Percentiles rank a stretch among this genome's conserved stretches.
Evolutionary conservation across 176 grass and related monocot species (phyloP).

Genomic region (Thalia dealbata): DNA sequence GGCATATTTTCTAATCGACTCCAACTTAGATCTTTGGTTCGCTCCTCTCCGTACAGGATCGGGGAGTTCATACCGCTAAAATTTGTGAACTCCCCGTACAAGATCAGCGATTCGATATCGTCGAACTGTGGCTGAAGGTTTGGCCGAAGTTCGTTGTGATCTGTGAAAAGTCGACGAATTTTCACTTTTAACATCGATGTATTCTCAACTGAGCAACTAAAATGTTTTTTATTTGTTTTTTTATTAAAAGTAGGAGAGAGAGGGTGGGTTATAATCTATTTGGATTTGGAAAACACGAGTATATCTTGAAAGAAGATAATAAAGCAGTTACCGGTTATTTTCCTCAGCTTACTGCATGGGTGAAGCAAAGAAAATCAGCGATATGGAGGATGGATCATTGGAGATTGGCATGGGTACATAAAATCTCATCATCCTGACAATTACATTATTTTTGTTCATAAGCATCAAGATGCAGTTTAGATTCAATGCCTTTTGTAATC

Average conservation of each 20-base stretch:
- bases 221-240: neutral
- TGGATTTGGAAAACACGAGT: neutral
- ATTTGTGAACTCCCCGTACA: no score
- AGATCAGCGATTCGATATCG: neutral
- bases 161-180: neutral
- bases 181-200: neutral
- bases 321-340: neutral
- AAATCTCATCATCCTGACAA: neutral
- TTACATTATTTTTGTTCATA: no score
- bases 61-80: no score
- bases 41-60: no score
- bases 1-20: neutral
- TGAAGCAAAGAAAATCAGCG: slow-evolving; percentile 41
- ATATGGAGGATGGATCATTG: slow-evolving; percentile 64
- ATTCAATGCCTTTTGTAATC: neutral
- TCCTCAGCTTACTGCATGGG: slow-evolving; percentile 40
- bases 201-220: neutral
- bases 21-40: neutral
- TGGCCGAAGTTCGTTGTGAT: neutral
- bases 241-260: neutral
- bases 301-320: neutral
- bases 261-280: neutral
- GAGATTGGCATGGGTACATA: slow-evolving; percentile 76
- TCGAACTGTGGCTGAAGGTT: neutral
- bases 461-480: neutral